These are phyloP conservation scores for Boletus rubescentipes DNA, from an alignment of 768 basidiomycete genomes.

Conservation along the genomic window DNA sequence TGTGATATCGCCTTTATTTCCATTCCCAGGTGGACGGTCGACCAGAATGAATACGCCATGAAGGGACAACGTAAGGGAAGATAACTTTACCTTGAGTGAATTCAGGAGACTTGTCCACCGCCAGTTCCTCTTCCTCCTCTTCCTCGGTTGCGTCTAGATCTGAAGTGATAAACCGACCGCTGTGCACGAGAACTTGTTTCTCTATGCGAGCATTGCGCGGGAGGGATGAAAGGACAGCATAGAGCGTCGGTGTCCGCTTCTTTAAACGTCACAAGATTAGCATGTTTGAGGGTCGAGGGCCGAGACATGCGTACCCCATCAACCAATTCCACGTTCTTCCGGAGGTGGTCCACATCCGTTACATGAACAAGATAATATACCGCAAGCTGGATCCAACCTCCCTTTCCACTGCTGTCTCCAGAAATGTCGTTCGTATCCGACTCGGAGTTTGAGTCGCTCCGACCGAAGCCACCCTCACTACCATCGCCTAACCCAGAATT, in stretches of 20 bases:
- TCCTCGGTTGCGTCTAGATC: slow-evolving; percentile 23
- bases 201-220: slow-evolving; percentile 75
- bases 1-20: slow-evolving; percentile 14
- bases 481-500: slow-evolving; percentile 38
- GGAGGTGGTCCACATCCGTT: slow-evolving; percentile 40
- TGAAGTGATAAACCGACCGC: slow-evolving; percentile 49
- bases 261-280: slow-evolving; percentile 1
- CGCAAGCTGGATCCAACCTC: slow-evolving; percentile 59
- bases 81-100: slow-evolving; percentile 41
- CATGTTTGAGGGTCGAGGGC: neutral
- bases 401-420: slow-evolving; percentile 20
- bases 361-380: slow-evolving; percentile 68
- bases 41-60: neutral
- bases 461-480: slow-evolving; percentile 27
- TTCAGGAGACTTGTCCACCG: slow-evolving; percentile 36
- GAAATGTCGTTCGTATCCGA: slow-evolving; percentile 35
- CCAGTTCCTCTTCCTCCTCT: slow-evolving; percentile 33
- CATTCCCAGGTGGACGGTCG: neutral
- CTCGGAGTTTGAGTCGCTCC: slow-evolving; percentile 12
- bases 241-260: slow-evolving; percentile 46
- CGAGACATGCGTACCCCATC: slow-evolving; percentile 18
- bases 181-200: slow-evolving; percentile 74
- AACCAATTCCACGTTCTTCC: slow-evolving; percentile 35
- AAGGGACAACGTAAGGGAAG: neutral
- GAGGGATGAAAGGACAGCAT: slow-evolving; percentile 59